These are phyloP conservation scores for Stromatinia cepivora DNA, from an alignment of 2,329 filamentous ascomycete species.

Conservation along the genomic window DNA sequence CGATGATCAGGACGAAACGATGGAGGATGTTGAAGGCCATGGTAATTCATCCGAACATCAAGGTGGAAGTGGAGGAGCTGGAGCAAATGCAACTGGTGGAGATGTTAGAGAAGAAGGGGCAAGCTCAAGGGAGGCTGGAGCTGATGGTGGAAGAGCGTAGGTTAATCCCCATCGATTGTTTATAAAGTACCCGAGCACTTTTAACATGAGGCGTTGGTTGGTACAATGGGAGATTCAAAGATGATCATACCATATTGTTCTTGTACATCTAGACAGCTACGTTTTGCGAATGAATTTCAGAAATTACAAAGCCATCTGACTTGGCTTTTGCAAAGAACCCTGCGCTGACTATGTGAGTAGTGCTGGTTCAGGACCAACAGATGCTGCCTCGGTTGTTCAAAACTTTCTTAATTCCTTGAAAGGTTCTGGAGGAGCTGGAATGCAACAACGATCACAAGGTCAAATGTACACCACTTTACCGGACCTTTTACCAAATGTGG, in stretches of 20 bases:
- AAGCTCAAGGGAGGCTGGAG: slow-evolving; percentile 85
- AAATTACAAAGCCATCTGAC: slow-evolving; percentile 25
- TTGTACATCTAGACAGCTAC: slow-evolving; percentile 42
- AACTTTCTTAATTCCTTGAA: slow-evolving; percentile 85
- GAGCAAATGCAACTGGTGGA: slow-evolving; percentile 82
- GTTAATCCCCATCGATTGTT: slow-evolving; percentile 51
- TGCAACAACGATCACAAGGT: slow-evolving; percentile 51
- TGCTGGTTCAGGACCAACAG: slow-evolving; percentile 57
- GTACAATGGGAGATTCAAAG: slow-evolving; percentile 30
- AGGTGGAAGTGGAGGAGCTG: slow-evolving; percentile 75
- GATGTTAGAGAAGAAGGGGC: slow-evolving; percentile 90
- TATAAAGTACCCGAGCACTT: slow-evolving; percentile 35
- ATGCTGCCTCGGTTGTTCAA: slow-evolving; percentile 77
- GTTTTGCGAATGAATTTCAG: slow-evolving; percentile 37
- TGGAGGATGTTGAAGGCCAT: slow-evolving; percentile 73
- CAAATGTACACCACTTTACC: slow-evolving; percentile 79
- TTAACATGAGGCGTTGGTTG: slow-evolving; percentile 37
- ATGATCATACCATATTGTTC: slow-evolving; percentile 29
- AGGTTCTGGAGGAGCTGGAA: slow-evolving; percentile 46
- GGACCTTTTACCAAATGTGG: slow-evolving; percentile 77
- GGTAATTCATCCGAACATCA: slow-evolving; percentile 59
- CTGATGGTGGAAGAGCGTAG: slow-evolving; percentile 99
- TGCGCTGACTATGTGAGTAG: slow-evolving; percentile 54
- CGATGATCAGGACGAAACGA: slow-evolving; percentile 71
- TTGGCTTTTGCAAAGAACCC: slow-evolving; percentile 14